A percentile compares a stretch with the other conserved stretches of the same genome.
These are phyloP conservation scores for Clitopilus hobsonii DNA, from an alignment of 768 basidiomycete genomes.

Conservation along the genomic window DNA sequence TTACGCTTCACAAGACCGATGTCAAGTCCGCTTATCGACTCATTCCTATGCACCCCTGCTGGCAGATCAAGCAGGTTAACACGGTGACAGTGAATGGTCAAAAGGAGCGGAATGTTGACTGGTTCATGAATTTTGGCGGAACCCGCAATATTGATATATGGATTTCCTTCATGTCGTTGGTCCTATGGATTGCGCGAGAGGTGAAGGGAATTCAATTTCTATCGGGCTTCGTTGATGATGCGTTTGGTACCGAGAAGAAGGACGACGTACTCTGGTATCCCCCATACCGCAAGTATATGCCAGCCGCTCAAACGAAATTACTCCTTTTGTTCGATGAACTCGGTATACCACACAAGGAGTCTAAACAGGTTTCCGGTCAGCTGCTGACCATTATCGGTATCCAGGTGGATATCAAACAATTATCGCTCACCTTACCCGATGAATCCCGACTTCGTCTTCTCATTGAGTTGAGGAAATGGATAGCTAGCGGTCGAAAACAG, in stretches of 20 bases:
- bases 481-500: too few species aligned
- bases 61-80: conserved; percentile 28
- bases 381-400: conserved; percentile 34
- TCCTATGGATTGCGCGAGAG: conserved; percentile 28
- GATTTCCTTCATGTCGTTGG: conserved; percentile 19
- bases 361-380: conserved; percentile 31
- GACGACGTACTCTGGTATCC: conserved; percentile 19
- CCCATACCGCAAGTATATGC: conserved; percentile 20
- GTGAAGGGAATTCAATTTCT: conserved; percentile 13
- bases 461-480: too few species aligned
- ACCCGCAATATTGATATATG: conserved; percentile 30
- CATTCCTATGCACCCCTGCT: conserved; percentile 24
- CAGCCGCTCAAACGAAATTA: conserved; percentile 25
- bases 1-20: conserved; percentile 32
- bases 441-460: conserved; percentile 31
- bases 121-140: conserved; percentile 20
- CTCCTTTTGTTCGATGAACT: conserved; percentile 35
- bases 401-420: conserved; percentile 23
- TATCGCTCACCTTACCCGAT: conserved; percentile 21
- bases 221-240: conserved; percentile 28
- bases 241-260: conserved; percentile 16
- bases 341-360: conserved; percentile 30
- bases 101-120: not conserved
- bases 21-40: conserved; percentile 27
- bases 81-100: conserved; percentile 17